These are phyloP conservation scores for Lobulomyces angularis DNA, from an alignment of 192 early-diverging fungal species.

Conservation along the genomic window DNA sequence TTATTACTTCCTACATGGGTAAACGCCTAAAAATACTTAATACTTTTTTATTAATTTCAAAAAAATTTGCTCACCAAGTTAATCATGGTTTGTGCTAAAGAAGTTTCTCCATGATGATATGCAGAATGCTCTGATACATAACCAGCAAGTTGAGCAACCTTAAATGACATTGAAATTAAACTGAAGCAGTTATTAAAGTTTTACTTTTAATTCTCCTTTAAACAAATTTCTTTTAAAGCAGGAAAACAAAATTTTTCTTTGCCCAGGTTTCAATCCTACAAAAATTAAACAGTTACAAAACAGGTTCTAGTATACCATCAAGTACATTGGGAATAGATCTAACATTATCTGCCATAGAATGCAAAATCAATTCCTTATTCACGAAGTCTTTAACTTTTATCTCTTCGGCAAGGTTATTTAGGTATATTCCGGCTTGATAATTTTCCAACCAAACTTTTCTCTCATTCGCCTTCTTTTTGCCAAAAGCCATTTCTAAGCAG, in stretches of 20 bases:
- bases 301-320: too few relatives aligned
- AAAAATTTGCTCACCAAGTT: conserved; percentile 76
- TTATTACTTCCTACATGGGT: conserved; percentile 91
- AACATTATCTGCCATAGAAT: conserved; percentile 76
- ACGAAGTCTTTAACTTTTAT: conserved; percentile 76
- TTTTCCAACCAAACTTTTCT: conserved; percentile 74
- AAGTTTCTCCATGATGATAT: conserved; percentile 86
- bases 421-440: conserved; percentile 60
- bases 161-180: neutral
- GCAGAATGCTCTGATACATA: conserved; percentile 69
- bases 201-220: conserved; percentile 59
- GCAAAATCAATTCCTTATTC: conserved; percentile 76
- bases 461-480: conserved; percentile 69
- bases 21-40: too few relatives aligned
- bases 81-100: conserved; percentile 64
- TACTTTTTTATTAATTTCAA: too few relatives aligned
- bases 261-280: conserved; percentile 83
- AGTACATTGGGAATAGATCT: conserved; percentile 81
- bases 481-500: conserved; percentile 82
- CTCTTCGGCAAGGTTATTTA: conserved; percentile 57
- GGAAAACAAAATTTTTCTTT: conserved; percentile 76
- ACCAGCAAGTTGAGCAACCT: conserved; percentile 66
- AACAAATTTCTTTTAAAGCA: conserved; percentile 56
- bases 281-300: too few relatives aligned
- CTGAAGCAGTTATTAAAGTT: neutral